These are phyloP conservation scores for Tarenaya hassleriana DNA, from an alignment of 345 rosid genomes.

Conservation along the genomic window DNA sequence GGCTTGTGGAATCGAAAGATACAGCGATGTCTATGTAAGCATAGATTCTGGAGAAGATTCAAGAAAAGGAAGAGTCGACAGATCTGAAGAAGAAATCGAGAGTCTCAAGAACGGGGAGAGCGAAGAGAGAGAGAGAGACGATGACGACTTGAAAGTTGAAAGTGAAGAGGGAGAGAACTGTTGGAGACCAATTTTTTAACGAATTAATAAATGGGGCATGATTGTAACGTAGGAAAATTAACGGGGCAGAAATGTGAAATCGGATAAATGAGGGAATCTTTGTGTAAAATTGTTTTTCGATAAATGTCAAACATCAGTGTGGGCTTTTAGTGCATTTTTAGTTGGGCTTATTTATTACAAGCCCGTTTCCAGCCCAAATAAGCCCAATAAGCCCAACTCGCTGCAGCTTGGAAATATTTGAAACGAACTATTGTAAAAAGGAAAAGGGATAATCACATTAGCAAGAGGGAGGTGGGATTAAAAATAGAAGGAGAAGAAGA, in stretches of 20 bases:
- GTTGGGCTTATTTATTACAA: too few relatives aligned
- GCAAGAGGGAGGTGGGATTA: too few relatives aligned
- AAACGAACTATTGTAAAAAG: too few relatives aligned
- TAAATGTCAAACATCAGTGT: too few relatives aligned
- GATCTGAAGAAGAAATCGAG: slow-evolving; percentile 19
- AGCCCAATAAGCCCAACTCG: too few relatives aligned
- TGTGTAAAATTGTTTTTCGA: too few relatives aligned
- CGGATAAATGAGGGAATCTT: too few relatives aligned
- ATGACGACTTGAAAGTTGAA: slow-evolving; percentile 31
- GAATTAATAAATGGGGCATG: not conserved
- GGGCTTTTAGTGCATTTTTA: too few relatives aligned
- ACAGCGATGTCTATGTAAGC: not conserved
- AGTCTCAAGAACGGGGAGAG: slow-evolving; percentile 6
- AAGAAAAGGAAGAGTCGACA: slow-evolving; percentile 24
- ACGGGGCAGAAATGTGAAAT: not conserved
- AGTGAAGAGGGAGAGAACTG: slow-evolving; percentile 18
- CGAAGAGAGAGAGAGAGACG: slow-evolving; percentile 7
- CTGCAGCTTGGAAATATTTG: too few relatives aligned
- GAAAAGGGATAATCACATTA: too few relatives aligned
- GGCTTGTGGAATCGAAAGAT: slow-evolving; percentile 20
- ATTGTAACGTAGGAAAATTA: not conserved
- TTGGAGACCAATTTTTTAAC: slow-evolving; percentile 7
- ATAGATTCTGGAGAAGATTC: slow-evolving; percentile 2
- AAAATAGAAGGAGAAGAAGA: too few relatives aligned
- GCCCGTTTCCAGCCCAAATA: too few relatives aligned